Evolutionary conservation across 768 basidiomycete species (phyloP), one percentile per base, ranked within the genome.

Genomic region (Candolleomyces aberdarensis): DNA sequence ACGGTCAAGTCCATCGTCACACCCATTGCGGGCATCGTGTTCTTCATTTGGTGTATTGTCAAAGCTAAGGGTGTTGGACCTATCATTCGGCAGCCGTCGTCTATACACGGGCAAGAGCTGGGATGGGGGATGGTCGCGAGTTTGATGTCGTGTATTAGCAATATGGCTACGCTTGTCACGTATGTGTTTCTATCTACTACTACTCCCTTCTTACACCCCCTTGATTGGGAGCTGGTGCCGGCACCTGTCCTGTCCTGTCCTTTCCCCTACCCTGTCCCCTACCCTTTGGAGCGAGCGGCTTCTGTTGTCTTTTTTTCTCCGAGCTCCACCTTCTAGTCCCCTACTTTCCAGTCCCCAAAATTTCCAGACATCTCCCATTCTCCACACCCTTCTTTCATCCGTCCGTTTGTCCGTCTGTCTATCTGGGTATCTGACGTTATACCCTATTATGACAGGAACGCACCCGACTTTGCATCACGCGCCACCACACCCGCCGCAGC

Each of bases 21-120:
- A 3, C 91, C 91, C 1, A 79, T 79, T 49, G 89, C 87, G 13
- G 89, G 85, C 39, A 79, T 89, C 56, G 78, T 79, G 3, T 91
- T 90, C 76, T 87, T 92, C 74, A 76, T 88, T 63, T 90, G 91
- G 89, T 86, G 86, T 63, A 86, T 92, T 67, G 78, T 84, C 54
- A 89, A 88, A 66, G 90, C 91, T 0, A 83, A 85, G 56, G 92
- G 92, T 36, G 84, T 91, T 7, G 90, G 91, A 0, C 87, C 89
- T 17, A 86, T 93, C 62, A 75, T 94, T 57, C 80, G 77, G 44
- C 87, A 87, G 62, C 85, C 87, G 14, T 77, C 84, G 0, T 83
- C 75, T 4, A 68, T 91, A 31, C 82, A 85, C 63, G 91, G 92
- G 40, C 83, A 83, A 26, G 83, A 82, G 17, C 80, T 92, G 48